These are phyloP conservation scores for Liquidambar formosana DNA, from an alignment of 164 flowering plant genomes.

Conservation along the genomic window DNA sequence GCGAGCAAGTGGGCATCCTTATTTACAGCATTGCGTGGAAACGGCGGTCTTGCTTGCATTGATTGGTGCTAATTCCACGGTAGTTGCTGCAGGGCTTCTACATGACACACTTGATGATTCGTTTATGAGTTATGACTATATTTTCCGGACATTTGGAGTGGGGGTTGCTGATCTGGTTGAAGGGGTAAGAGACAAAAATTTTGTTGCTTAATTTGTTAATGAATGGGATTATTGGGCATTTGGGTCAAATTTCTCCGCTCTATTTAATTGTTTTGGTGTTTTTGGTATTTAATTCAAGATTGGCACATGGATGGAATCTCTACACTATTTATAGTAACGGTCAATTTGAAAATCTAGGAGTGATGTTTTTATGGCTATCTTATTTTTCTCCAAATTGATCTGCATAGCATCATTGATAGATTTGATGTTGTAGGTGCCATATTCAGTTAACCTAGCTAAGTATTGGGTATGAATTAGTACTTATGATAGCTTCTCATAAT, in stretches of 20 bases:
- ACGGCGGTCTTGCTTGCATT: constrained; percentile 78
- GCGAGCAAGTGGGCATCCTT: constrained; percentile 95
- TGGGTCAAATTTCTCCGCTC: no score
- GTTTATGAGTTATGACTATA: constrained; percentile 57
- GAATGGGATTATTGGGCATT: no score
- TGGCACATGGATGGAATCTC: no score
- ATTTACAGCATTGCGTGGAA: constrained; percentile 93
- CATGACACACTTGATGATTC: constrained; percentile 96
- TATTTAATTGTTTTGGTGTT: no score
- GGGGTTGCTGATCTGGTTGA: constrained; percentile 91
- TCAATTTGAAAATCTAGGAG: neutral
- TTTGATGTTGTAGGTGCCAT: no score
- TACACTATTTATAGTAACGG: no score
- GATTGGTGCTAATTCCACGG: constrained; percentile 85
- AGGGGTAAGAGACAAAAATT: constrained; percentile 62
- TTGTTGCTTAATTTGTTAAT: neutral
- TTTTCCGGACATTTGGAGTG: constrained; percentile 61
- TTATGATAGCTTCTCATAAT: no score
- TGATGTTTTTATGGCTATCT: neutral
- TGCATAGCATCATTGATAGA: no score
- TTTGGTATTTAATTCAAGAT: no score
- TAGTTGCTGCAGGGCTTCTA: constrained; percentile 92
- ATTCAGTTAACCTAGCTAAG: no score
- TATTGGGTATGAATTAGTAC: no score
- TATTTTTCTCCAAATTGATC: neutral